Evolutionary conservation across 768 basidiomycete species (phyloP), one percentile per base, ranked within the genome.

Genomic region (Plicaturopsis crispa): DNA sequence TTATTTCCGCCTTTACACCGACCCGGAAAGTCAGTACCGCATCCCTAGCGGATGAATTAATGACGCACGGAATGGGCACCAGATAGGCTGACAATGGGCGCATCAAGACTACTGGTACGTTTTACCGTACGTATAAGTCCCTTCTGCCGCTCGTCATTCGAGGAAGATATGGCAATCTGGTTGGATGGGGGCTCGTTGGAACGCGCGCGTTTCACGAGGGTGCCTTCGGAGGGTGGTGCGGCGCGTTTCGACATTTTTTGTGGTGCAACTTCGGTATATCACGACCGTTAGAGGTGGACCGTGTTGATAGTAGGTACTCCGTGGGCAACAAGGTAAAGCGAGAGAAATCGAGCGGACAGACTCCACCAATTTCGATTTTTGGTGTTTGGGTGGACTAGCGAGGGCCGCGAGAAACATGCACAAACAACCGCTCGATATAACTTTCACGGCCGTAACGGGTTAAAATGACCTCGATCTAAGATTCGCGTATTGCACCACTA

Each of bases 31-130:
- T 10, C 50, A 8, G 3, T 40, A 10, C 20, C 5, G 18, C n/a
- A 42, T n/a, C 18, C 6, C 13, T 18, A 11, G 16, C 6, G 26
- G 21, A 19, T 16, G 17, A 8, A 6, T 35, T 26, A 43, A 32
- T 31, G 6, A 66, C 84, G 51, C 60, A 93, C 87, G 35, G 79
- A 72, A 62, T 96, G 91, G 4, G 91, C 82, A 2, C 94, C 88
- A 12, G 78, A 72, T 45, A 99, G 66, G 50, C 85, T 86, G 52
- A 98, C 78, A 52, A 99, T 98, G 20, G 96, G 96, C 31, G 92
- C 91, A 49, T 90, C 84, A 28, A 98, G 72, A 48, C 75, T 82
- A 61, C 87, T 91, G n/a, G 96, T 99, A 33, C 96, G 73, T 57
- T 88, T 85, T 19, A 98, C 76, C 17, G 76, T 84, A 46, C 92